A percentile compares a stretch with the other conserved stretches of the same genome.
Conservation (phyloP, 2,329 filamentous ascomycete genomes). For the Nectriaceae sp. region DNA sequence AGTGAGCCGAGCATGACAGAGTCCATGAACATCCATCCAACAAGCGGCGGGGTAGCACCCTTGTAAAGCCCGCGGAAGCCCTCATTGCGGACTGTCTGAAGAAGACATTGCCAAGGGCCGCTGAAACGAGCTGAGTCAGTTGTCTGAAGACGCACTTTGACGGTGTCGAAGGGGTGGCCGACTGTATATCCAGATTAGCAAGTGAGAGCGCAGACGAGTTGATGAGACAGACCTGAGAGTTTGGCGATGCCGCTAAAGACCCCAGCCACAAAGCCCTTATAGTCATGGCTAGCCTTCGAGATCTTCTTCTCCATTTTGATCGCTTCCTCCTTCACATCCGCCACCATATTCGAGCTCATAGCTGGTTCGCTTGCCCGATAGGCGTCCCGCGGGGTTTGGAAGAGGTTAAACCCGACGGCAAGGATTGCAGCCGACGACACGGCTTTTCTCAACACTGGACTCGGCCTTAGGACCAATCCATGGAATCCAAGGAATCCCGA, state of each 20-base stretch:
- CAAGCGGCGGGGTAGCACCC: constrained; percentile 84
- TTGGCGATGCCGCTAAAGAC: constrained; percentile 94
- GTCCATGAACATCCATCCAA: constrained; percentile 99
- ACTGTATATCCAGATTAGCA: constrained; percentile 39
- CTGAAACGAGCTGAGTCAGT: constrained; percentile 75
- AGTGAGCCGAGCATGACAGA: constrained; percentile 85
- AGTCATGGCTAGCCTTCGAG: constrained; percentile 49
- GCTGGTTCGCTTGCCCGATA: no score
- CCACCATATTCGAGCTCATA: constrained; percentile 21
- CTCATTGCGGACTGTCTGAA: constrained; percentile 84
- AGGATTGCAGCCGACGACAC: background rate
- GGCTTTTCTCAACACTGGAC: background rate
- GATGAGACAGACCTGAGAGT: constrained; percentile 66
- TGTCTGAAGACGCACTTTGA: constrained; percentile 95
- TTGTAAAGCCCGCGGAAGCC: constrained; percentile 89
- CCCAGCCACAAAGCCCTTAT: constrained; percentile 97
- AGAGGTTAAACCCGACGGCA: no score
- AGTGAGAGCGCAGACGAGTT: background rate
- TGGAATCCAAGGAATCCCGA: no score
- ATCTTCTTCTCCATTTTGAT: constrained; percentile 7
- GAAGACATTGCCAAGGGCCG: constrained; percentile 82
- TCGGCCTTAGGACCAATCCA: background rate
- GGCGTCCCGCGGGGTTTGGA: no score
- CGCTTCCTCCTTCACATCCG: constrained; percentile 16
- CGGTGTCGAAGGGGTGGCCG: constrained; percentile 84